These are phyloP conservation scores for Talaromyces funiculosus DNA, from an alignment of 2,329 filamentous ascomycete species.

Conservation along the genomic window DNA sequence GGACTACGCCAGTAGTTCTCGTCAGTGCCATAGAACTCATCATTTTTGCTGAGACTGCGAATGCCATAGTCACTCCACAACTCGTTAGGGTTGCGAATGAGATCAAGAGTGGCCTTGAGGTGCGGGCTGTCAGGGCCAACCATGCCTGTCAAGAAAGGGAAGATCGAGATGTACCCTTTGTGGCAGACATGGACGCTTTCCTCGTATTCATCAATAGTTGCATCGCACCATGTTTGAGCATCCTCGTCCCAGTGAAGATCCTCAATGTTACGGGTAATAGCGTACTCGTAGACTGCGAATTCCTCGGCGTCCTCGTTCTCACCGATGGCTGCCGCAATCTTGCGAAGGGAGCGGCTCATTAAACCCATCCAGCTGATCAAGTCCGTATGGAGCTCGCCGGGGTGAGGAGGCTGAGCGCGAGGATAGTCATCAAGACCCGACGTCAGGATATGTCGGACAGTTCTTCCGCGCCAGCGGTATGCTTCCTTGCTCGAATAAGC, in stretches of 20 bases:
- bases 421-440: slow-evolving; percentile 96
- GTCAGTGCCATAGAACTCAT: slow-evolving; percentile 76
- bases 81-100: slow-evolving; percentile 74
- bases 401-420: slow-evolving; percentile 85
- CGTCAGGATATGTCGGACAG: slow-evolving; percentile 78
- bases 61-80: slow-evolving; percentile 90
- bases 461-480: slow-evolving; percentile 92
- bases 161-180: slow-evolving; percentile 90
- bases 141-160: slow-evolving; percentile 84
- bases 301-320: slow-evolving; percentile 69
- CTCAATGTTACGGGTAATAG: slow-evolving; percentile 78
- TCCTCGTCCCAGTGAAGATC: slow-evolving; percentile 88
- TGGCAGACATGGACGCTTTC: slow-evolving; percentile 87
- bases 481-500: slow-evolving; percentile 85
- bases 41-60: slow-evolving; percentile 77
- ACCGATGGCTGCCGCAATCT: slow-evolving; percentile 70
- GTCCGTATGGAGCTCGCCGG: slow-evolving; percentile 91
- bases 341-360: slow-evolving; percentile 80
- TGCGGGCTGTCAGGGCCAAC: slow-evolving; percentile 67
- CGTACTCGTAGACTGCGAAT: slow-evolving; percentile 65
- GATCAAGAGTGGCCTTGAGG: slow-evolving; percentile 66
- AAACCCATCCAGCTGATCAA: slow-evolving; percentile 96
- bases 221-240: slow-evolving; percentile 83
- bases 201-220: slow-evolving; percentile 91
- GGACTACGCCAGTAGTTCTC: slow-evolving; percentile 98